Evolutionary conservation across 331 rosid species (phyloP), one percentile per base, ranked within the genome.

Genomic region (Stylosanthes scabra): DNA sequence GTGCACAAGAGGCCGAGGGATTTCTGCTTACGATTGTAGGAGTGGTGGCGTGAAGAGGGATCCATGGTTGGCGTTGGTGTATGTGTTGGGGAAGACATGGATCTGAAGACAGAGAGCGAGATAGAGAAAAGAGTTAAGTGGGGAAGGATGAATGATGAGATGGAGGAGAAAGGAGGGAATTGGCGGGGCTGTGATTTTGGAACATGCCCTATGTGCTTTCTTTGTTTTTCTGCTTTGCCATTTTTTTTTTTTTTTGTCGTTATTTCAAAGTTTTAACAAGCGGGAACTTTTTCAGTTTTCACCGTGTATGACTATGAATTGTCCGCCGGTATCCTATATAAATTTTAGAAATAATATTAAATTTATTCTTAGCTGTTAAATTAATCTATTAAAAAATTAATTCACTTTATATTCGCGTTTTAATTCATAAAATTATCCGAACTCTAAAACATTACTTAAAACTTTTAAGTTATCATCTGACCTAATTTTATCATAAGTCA

Each of bases 1-100:
- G 98, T 85, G 87, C 98, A 93, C 10, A 93, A 63, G 40, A 93
- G 93, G 68, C 98, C 97, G 9, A 93, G 91, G 11, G 97, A 90
- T 51, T 90, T 93, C 51, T 88, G 92, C 80, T 90, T 93, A 2
- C 97, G 80, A 75, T 89, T 93, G 28, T 90, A 93, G 1, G 89
- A 41, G 55, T 83, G 88, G 75, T 87, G 88, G 45, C 77, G 82
- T 37, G 88, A 64, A 15, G 88, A 61, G 14, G 89, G 75, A 25
- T 80, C 85, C 27, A 31, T 34, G 28, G 41, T 9, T 4, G 77
- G 29, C 9, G 52, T 4, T 6, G 77, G 44, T 10, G 52, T 4
- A 4, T 74, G 44, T n/a, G 52, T 5, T 40, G 84, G 75, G 5
- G 86, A 16, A 77, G 79, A 61, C 56, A 58, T 54, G 29, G 14